phyloP scores from a whole-genome alignment of 768 basidiomycete genomes.

The Collybiopsis luxurians region DNA sequence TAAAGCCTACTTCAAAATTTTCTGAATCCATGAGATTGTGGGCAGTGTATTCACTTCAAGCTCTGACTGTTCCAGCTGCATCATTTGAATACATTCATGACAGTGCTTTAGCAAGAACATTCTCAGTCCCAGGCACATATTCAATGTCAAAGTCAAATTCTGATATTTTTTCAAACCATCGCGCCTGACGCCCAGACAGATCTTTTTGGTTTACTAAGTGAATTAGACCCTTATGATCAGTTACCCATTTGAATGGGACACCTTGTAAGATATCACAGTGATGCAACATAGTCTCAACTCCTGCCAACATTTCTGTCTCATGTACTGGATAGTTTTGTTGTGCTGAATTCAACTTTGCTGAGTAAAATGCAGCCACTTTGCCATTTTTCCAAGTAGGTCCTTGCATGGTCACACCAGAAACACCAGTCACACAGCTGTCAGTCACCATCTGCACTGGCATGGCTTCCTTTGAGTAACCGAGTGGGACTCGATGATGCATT shows the following conservation, averaged over 20 bases:
- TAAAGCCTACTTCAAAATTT: too few species aligned
- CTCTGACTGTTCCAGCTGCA: conserved; percentile 8
- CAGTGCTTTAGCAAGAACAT: conserved; percentile 19
- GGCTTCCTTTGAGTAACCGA: too few species aligned
- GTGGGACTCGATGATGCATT: too few species aligned
- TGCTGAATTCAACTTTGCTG: too few species aligned
- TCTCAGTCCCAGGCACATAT: conserved; percentile 15
- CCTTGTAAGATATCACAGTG: conserved; percentile 17
- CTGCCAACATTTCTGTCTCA: conserved; percentile 27
- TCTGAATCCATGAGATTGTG: too few species aligned
- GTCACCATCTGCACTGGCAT: too few species aligned
- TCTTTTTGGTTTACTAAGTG: background rate
- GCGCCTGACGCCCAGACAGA: background rate
- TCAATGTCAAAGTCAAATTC: background rate
- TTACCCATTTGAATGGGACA: conserved; percentile 10
- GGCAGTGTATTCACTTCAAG: conserved; percentile 4
- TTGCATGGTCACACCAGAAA: too few species aligned
- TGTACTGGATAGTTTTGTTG: too few species aligned
- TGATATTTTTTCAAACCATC: background rate
- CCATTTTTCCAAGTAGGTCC: too few species aligned
- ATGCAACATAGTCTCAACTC: conserved; percentile 15
- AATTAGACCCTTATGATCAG: conserved; percentile 18
- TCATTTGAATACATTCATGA: conserved; percentile 13
- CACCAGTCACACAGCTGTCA: too few species aligned
- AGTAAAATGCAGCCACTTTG: too few species aligned